A percentile compares a stretch with the other conserved stretches of the same genome.
phyloP scores from a whole-genome alignment of 768 basidiomycete genomes.

The Pleurotus salmoneostramineus region DNA sequence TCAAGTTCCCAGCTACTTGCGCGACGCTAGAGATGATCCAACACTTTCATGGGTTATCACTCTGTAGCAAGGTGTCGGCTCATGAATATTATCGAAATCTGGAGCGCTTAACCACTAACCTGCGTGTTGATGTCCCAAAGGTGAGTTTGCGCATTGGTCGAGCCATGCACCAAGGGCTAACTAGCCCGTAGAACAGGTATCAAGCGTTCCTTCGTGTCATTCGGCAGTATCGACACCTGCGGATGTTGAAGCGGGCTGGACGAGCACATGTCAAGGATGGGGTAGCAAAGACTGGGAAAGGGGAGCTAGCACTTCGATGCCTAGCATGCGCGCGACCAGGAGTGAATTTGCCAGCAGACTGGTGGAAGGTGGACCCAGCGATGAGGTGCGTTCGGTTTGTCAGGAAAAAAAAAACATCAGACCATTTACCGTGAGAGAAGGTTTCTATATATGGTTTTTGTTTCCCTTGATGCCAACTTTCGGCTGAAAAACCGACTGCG shows the following conservation, averaged over 20 bases:
- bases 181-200: constrained; percentile 6
- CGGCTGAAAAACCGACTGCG: constrained; percentile 20
- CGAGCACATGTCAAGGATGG: background rate
- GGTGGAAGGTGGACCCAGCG: constrained; percentile 5
- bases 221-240: constrained; percentile 9
- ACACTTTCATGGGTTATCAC: constrained; percentile 9
- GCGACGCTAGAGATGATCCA: constrained; percentile 10
- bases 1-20: constrained; percentile 9
- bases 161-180: background rate
- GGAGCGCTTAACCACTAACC: background rate
- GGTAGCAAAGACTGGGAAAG: background rate
- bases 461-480: constrained; percentile 24
- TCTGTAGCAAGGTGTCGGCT: constrained; percentile 12
- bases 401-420: background rate
- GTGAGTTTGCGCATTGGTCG: background rate
- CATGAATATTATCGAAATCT: constrained; percentile 11
- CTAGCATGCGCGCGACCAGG: constrained; percentile 14
- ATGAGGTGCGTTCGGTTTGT: background rate
- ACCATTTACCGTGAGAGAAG: background rate
- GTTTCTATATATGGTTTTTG: constrained; percentile 14
- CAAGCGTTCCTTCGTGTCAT: constrained; percentile 1
- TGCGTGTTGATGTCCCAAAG: background rate
- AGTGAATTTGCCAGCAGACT: constrained; percentile 12
- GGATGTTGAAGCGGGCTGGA: constrained; percentile 9
- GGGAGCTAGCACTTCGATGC: constrained; percentile 11